Evolutionary conservation across 2,329 filamentous ascomycete species (phyloP), one percentile per base, ranked within the genome.

Genomic region (Penicillium sp.): DNA sequence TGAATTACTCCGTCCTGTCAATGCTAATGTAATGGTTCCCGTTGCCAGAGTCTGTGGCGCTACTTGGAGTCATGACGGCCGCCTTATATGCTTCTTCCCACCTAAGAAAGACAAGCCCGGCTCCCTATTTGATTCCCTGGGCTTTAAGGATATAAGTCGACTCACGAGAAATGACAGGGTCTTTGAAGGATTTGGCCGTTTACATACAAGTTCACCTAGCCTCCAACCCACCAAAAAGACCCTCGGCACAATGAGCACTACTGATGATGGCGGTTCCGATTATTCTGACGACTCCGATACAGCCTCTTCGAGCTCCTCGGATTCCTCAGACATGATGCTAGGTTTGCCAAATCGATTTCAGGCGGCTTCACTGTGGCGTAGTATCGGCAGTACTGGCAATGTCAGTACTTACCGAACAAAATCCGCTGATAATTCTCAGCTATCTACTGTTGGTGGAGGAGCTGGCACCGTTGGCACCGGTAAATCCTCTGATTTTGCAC

Each of bases 1-100:
- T 57, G 80, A 81, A 56, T 70, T 79, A 20, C 75, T 83, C 60
- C 77, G 78, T 47, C 75, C 77, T 9, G 74, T 80, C 24, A 82
- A 82, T 79, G 70, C 84, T 74, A 85, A 85, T 67, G 79, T 83
- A 51, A 86, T 85, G 65, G 82, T 87, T 3, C 85, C 85, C 5
- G 71, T 86, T 52, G 82, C 83, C 16, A 84, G 82, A 65, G 79
- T 77, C 23, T 82, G 79, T 63, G 81, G 83, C 59, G 83, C 81
- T 8, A 65, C 80, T 8, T 87, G 84, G 77, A 79, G 78, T 16
- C 74, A 75, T 33, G 79, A 80, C 64, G 84, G 83, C 33, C 79
- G 79, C 46, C 74, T 86, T 33, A 71, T 84, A 33, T 83, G 80
- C 63, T 83, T 84, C 64, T 83, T 83, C 59, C 80, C 80, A 2